Base-by-base conservation (phyloP, 2,329 filamentous ascomycete genomes). In the Triangularia setosa region DNA sequence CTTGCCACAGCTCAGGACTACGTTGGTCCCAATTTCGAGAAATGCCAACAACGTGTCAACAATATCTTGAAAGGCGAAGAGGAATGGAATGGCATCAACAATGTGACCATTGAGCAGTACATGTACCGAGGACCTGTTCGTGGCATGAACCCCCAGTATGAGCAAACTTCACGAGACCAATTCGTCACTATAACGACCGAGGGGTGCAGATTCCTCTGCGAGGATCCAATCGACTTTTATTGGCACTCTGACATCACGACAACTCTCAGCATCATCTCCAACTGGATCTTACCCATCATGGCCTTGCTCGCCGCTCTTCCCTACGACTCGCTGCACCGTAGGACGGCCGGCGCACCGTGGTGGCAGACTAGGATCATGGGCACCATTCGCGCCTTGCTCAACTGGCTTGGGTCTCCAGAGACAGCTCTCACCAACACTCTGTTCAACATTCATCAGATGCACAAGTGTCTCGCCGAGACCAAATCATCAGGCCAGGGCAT, bases 391-490 rank as follows among this genome's bases (percentile, higher is more conserved):
- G 40, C 40, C 8, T 44, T 65, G 16, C 33, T 58, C 30, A 62
- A 62, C 56, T 65, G 63, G 63, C 23, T 65, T 33, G 63, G 63
- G 18, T 65, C 63, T 4, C 63, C 63, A 12, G 54, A 58, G 24
- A 62, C 63, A 14, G 60, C 55, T 23, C 60, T 65, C 14, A 62
- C 63, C n/a, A 56, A 60, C 25, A 65, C 56, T 2, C 27, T 65
- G 2, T 62, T 58, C 60, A 65, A 65, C 48, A 60, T 65, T 30
- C 52, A 65, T 56, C 63, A 65, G 30, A 62, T 65, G 40, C 54
- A 56, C n/a, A 35, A 28, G 21, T 62, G 60, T 33, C 11, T 60
- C 7, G 24, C 56, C 44, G 57, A 44, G 14, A 60, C 62, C 8
- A 40, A 33, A 8, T 35, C 30, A 18, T 40, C 28, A 16, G 40